phyloP scores from a whole-genome alignment of 106 monocot species.

The Amphibolis antarctica region DNA sequence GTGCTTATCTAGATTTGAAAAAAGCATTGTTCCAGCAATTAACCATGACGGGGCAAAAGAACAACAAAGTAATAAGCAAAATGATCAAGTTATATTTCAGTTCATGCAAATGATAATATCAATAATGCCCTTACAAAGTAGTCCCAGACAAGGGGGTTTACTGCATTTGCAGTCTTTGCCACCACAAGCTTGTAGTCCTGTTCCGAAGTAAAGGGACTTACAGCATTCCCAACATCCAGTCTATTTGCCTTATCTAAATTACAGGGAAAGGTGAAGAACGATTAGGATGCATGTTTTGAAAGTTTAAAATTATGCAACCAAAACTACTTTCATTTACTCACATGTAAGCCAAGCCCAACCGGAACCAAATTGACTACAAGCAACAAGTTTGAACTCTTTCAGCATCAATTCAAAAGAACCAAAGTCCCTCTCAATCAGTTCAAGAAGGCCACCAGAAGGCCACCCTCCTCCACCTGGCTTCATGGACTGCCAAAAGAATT shows the following conservation, averaged over 20 bases:
- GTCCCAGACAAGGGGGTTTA: constrained; percentile 84
- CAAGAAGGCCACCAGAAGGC: constrained; percentile 55
- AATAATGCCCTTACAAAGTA: constrained; percentile 47
- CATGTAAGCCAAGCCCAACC: constrained; percentile 95
- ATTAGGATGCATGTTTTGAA: neutral
- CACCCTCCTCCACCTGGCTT: constrained; percentile 55
- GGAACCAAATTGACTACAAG: constrained; percentile 75
- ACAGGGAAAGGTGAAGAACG: neutral
- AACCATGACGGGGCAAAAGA: too few relatives aligned
- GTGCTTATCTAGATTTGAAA: too few relatives aligned
- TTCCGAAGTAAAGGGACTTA: constrained; percentile 60
- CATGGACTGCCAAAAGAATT: constrained; percentile 87
- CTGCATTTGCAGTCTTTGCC: constrained; percentile 77
- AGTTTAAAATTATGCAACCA: neutral
- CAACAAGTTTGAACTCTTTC: constrained; percentile 45
- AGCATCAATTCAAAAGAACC: constrained; percentile 62
- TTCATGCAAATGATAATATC: neutral
- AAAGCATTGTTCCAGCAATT: too few relatives aligned
- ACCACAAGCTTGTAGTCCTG: constrained; percentile 67
- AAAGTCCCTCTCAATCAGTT: constrained; percentile 80
- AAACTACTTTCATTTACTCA: constrained; percentile 20
- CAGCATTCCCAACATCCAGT: constrained; percentile 63
- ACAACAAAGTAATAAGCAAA: neutral
- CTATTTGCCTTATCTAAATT: constrained; percentile 61
- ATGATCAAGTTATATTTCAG: neutral